A percentile compares a stretch with the other conserved stretches of the same genome.
Conservation (phyloP, 2,329 filamentous ascomycete genomes). For the Chrysosporium queenslandicum region DNA sequence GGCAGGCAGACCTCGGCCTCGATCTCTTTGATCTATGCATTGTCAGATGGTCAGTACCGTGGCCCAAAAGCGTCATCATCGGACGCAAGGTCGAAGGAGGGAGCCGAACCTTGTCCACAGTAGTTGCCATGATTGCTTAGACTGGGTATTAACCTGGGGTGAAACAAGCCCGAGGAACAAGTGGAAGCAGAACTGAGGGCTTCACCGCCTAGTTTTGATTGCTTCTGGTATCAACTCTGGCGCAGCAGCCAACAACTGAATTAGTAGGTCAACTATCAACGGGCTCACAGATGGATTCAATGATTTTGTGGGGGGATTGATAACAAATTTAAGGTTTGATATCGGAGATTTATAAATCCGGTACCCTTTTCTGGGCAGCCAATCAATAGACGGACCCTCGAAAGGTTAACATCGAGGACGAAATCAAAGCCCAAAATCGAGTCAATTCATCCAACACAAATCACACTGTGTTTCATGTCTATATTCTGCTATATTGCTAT, state of each 20-base stretch:
- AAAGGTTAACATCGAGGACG: no score
- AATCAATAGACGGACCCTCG: background rate
- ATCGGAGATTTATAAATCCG: conserved; percentile 2
- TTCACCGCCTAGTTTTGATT: background rate
- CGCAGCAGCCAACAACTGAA: background rate
- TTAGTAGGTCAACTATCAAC: background rate
- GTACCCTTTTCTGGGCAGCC: background rate
- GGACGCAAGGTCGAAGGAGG: background rate
- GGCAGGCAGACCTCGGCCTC: conserved; percentile 69
- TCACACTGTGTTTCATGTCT: no score
- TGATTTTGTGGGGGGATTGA: conserved; percentile 4
- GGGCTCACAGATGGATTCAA: no score
- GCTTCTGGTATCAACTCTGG: background rate
- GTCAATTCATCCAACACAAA: no score
- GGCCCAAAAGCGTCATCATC: background rate
- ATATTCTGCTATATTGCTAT: no score
- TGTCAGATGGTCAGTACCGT: conserved; percentile 26
- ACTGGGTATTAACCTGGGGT: background rate
- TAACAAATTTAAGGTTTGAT: conserved; percentile 12
- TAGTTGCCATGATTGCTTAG: conserved; percentile 65
- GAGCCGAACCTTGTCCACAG: conserved; percentile 75
- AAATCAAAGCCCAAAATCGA: no score
- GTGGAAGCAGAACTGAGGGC: background rate
- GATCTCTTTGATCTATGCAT: conserved; percentile 77
- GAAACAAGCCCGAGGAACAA: background rate